Percentiles rank a stretch among this genome's conserved stretches.
Conservation (phyloP, 2,329 filamentous ascomycete species). For the Xylariaceae sp. region DNA sequence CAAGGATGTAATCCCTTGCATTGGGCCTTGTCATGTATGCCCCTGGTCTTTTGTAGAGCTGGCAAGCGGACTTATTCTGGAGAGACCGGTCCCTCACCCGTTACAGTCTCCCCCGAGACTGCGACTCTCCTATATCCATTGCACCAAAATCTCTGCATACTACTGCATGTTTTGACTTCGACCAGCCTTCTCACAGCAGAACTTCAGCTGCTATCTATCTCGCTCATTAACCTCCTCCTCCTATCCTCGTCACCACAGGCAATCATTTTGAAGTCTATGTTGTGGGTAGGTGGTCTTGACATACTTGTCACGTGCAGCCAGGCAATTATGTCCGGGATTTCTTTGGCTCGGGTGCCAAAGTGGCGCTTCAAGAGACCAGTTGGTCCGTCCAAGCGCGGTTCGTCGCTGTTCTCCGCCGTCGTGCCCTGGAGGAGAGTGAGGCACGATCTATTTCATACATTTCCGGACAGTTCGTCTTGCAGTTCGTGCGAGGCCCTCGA, state of each 20-base stretch:
- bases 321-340: conserved; percentile 81
- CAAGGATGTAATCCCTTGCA: conserved; percentile 69
- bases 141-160: conserved; percentile 74
- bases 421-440: conserved; percentile 53
- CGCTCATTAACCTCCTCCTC: conserved; percentile 78
- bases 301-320: conserved; percentile 73
- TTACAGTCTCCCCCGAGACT: conserved; percentile 55
- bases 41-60: conserved; percentile 57
- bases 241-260: conserved; percentile 81
- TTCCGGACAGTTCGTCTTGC: conserved; percentile 37
- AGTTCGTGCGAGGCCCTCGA: conserved; percentile 39
- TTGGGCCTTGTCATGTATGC: conserved; percentile 76
- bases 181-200: conserved; percentile 88
- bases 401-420: conserved; percentile 43
- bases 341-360: conserved; percentile 82
- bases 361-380: conserved; percentile 77
- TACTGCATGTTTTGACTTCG: conserved; percentile 79
- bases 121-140: conserved; percentile 76
- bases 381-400: conserved; percentile 39
- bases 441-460: conserved; percentile 38
- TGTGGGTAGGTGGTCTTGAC: conserved; percentile 82
- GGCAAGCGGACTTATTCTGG: conserved; percentile 32
- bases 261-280: conserved; percentile 79
- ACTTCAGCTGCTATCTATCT: conserved; percentile 81
- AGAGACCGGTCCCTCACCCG: conserved; percentile 5